phyloP scores from a whole-genome alignment of 2,329 filamentous ascomycete species.

The Fusarium sp. region DNA sequence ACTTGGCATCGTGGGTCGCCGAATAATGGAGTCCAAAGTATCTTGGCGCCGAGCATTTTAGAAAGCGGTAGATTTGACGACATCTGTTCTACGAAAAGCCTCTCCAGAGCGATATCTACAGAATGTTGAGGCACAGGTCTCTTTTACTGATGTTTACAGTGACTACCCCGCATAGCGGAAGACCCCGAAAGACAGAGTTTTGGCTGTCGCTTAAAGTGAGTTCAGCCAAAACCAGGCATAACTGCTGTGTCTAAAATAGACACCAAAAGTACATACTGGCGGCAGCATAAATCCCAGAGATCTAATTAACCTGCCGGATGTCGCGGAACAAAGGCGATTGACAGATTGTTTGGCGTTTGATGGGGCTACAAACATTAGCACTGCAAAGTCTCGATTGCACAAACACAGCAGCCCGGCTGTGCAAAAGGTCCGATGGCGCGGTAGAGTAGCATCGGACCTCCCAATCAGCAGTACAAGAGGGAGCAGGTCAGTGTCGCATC shows the following conservation, averaged over 20 bases:
- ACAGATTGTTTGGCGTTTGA: conserved; percentile 1
- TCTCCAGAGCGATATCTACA: accelerated
- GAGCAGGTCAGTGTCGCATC: background rate
- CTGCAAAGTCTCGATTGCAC: background rate
- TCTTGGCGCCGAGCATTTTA: conserved; percentile 11
- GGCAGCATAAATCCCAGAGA: background rate
- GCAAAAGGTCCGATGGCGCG: background rate
- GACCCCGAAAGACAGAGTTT: background rate
- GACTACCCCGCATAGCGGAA: background rate
- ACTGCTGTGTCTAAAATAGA: background rate
- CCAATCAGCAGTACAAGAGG: background rate
- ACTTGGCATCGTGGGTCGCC: background rate
- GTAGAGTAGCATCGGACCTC: background rate
- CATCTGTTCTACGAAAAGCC: background rate
- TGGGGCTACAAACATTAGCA: background rate
- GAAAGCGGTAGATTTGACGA: background rate
- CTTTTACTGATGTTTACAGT: background rate
- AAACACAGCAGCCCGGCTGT: background rate
- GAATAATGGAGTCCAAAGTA: background rate
- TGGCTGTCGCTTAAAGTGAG: background rate
- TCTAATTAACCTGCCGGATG: background rate
- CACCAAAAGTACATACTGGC: background rate
- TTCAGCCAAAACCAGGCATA: background rate
- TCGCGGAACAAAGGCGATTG: conserved; percentile 10
- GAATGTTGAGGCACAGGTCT: background rate